Conservation (phyloP, 2,329 filamentous ascomycete genomes). For the Colletotrichum tofieldiae region DNA sequence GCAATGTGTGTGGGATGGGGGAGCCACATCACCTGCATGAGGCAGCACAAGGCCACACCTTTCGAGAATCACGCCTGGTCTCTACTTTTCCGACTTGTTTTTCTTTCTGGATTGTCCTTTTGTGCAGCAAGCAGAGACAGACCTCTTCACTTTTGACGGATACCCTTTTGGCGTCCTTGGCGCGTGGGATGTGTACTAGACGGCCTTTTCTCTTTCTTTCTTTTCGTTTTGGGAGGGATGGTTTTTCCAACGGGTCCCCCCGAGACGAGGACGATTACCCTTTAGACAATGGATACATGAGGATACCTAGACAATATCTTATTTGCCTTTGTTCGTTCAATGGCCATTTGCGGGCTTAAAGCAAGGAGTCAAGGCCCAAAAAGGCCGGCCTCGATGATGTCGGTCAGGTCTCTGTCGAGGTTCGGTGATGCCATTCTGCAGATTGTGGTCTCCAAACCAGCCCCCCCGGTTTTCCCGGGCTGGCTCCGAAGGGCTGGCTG, state of each 20-base stretch:
- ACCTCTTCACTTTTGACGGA: conserved; percentile 32
- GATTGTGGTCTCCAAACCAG: conserved; percentile 10
- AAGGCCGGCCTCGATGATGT: background rate
- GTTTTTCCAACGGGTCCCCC: too few relatives aligned
- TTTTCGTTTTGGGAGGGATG: background rate
- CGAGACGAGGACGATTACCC: background rate
- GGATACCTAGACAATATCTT: conserved; percentile 2
- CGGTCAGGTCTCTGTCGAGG: too few relatives aligned
- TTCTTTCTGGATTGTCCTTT: background rate
- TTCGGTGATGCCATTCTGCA: background rate
- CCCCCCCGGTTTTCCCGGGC: conserved; percentile 26
- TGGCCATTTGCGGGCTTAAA: background rate
- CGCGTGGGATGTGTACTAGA: conserved; percentile 31
- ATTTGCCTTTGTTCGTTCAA: background rate
- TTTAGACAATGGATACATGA: conserved; percentile 19
- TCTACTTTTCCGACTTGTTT: background rate
- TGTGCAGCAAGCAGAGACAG: conserved; percentile 32
- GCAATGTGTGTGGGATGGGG: conserved; percentile 12
- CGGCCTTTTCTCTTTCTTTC: background rate
- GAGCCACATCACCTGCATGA: conserved; percentile 42
- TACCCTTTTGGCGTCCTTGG: conserved; percentile 43
- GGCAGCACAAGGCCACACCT: conserved; percentile 16
- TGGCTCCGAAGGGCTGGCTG: background rate
- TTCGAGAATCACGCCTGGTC: background rate
- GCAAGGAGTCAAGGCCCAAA: background rate